A percentile compares a stretch with the other conserved stretches of the same genome.
These are phyloP conservation scores for Leccinum rimulosum DNA, from an alignment of 768 basidiomycete species.

Conservation along the genomic window DNA sequence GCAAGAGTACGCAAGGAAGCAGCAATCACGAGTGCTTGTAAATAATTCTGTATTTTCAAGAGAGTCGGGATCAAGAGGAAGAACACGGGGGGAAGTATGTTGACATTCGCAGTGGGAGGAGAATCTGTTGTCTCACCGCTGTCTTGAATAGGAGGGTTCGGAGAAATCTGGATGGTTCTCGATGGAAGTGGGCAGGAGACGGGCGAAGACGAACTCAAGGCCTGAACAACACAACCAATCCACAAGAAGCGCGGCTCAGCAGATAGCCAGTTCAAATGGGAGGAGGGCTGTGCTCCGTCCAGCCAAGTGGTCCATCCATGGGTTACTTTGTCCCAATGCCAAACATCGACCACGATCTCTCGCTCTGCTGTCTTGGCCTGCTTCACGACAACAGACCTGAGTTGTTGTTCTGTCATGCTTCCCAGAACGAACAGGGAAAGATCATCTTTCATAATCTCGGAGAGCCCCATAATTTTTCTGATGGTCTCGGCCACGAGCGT, in stretches of 20 bases:
- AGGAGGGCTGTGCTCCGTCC: not conserved
- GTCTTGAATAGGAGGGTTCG: not conserved
- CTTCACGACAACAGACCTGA: conserved; percentile 44
- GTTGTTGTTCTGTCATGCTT: conserved; percentile 62
- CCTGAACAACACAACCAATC: conserved; percentile 47
- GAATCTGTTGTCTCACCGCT: not conserved
- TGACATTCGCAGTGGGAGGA: conserved; percentile 17
- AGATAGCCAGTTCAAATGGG: conserved; percentile 12
- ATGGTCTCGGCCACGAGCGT: conserved; percentile 45
- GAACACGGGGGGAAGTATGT: conserved; percentile 62
- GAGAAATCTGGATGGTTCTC: conserved; percentile 11
- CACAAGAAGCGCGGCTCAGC: conserved; percentile 33
- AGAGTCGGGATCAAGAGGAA: conserved; percentile 57
- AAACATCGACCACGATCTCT: conserved; percentile 49
- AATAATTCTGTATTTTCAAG: conserved; percentile 60
- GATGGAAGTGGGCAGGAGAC: conserved; percentile 32
- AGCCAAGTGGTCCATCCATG: conserved; percentile 28
- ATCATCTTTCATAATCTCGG: conserved; percentile 68
- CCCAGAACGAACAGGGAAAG: conserved; percentile 64
- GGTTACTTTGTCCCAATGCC: conserved; percentile 35
- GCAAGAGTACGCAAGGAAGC: conserved; percentile 59
- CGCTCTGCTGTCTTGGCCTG: conserved; percentile 58
- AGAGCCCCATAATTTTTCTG: conserved; percentile 47
- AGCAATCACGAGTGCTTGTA: conserved; percentile 68
- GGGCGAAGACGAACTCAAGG: conserved; percentile 45